Base-by-base conservation (phyloP, 2,329 filamentous ascomycete species). In the Davidsoniella neocaledoniae region DNA sequence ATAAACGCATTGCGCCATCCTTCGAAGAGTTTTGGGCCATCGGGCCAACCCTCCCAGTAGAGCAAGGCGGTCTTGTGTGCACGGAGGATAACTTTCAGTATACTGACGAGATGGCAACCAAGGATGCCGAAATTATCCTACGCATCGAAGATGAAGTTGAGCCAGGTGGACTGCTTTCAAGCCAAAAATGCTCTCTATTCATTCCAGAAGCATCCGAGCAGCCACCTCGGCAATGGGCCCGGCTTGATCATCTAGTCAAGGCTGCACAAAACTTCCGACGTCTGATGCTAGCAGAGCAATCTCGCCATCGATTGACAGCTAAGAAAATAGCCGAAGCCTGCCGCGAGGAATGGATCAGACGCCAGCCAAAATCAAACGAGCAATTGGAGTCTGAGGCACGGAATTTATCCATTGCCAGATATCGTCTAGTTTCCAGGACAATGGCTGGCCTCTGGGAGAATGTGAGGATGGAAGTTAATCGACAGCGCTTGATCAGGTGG, bases 211-310 rank as follows among this genome's bases (percentile, higher is more conserved):
- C 77, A 10, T 68, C 68, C 53, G 79, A 85, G 51, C 83, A 93
- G 57, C 84, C 84, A 0, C 75, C 78, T 0, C 73, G 75, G 48
- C 86, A 91, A 58, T 96, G 86, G 70, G 79, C 83, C n/a, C 87
- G 93, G 57, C 75, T 78, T 59, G 88, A 96, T 59, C 85, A 96
- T 60, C 72, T 96, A 48, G 71, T 83, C 43, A 80, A 81, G 43
- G 88, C 94, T 54, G 81, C 83, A 52, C 61, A 81, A 10, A 82
- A 88, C 57, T 90, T 96, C 57, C 79, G 85, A 44, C 83, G 79
- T 58, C 70, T 96, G 36, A 76, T 96, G 66, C 65, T 81, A 2
- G 76, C 78, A 51, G 91, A 98, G 62, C 83, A 87, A 57, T 76
- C 77, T 55, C 73, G 80, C 10, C 90, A 96, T 63, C 77, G 77